Conservation (phyloP, 192 early-diverging fungal genomes). For the Backusella tarrabulga region DNA sequence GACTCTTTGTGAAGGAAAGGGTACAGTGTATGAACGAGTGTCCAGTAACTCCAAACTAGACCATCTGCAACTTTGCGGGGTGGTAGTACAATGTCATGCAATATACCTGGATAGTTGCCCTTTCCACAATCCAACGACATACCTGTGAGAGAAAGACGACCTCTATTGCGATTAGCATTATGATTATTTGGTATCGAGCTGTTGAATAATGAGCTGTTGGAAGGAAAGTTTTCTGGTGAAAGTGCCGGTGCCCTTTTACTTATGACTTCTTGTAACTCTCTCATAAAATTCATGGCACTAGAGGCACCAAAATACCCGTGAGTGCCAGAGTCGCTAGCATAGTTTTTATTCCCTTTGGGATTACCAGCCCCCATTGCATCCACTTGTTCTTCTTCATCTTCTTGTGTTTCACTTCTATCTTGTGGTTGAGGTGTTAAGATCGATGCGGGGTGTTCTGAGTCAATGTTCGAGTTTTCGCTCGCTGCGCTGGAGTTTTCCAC, state of each 20-base stretch:
- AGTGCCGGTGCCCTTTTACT: slow-evolving; percentile 1
- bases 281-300: slow-evolving; percentile 16
- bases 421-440: neutral
- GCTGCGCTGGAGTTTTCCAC: neutral
- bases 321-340: neutral
- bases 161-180: neutral
- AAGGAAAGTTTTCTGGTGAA: neutral
- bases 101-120: neutral
- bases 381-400: neutral
- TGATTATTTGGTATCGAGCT: neutral
- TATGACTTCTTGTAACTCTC: slow-evolving; percentile 8
- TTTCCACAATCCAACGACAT: neutral
- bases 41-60: slow-evolving; percentile 15
- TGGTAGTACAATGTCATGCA: neutral
- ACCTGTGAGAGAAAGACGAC: neutral
- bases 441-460: neutral
- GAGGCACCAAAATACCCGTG: slow-evolving; percentile 12
- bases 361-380: slow-evolving; percentile 18
- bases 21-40: slow-evolving; percentile 16
- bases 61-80: slow-evolving; percentile 13
- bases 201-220: neutral
- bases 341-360: neutral
- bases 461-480: neutral
- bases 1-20: slow-evolving; percentile 18
- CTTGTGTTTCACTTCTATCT: neutral